A percentile compares a stretch with the other conserved stretches of the same genome.
phyloP scores from a whole-genome alignment of 305 asterid genomes.

The Rubia tinctorum region DNA sequence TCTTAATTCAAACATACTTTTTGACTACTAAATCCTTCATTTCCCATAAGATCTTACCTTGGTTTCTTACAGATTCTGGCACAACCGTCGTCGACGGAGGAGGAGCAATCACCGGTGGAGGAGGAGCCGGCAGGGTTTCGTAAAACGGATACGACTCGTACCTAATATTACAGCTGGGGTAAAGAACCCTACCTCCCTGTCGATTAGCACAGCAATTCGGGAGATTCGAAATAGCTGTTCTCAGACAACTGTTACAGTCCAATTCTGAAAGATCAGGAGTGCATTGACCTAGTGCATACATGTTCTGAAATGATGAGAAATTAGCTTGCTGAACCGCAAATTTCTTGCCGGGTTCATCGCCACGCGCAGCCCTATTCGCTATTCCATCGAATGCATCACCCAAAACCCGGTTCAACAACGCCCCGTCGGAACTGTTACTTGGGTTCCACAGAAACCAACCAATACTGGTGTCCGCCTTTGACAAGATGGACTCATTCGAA shows the following conservation, averaged over 20 bases:
- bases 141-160: neutral
- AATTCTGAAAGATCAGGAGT: constrained; percentile 6
- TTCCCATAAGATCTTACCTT: neutral
- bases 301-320: neutral
- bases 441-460: no score
- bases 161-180: neutral
- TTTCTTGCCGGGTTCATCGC: neutral
- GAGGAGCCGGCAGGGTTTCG: neutral
- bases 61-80: neutral
- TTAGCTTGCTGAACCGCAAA: constrained; percentile 11
- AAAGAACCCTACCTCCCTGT: neutral
- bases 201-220: neutral
- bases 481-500: no score
- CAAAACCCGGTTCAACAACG: no score
- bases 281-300: neutral
- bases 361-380: no score
- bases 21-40: no score
- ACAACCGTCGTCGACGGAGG: neutral
- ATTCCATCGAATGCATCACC: no score
- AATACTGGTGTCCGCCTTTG: no score
- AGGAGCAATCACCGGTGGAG: neutral
- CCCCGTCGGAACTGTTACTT: no score
- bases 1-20: no score
- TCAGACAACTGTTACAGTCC: neutral
- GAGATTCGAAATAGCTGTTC: neutral